Percentiles rank a stretch among this genome's conserved stretches.
phyloP scores from a whole-genome alignment of 352 stramenopile genomes.

The Aphanomyces astaci region DNA sequence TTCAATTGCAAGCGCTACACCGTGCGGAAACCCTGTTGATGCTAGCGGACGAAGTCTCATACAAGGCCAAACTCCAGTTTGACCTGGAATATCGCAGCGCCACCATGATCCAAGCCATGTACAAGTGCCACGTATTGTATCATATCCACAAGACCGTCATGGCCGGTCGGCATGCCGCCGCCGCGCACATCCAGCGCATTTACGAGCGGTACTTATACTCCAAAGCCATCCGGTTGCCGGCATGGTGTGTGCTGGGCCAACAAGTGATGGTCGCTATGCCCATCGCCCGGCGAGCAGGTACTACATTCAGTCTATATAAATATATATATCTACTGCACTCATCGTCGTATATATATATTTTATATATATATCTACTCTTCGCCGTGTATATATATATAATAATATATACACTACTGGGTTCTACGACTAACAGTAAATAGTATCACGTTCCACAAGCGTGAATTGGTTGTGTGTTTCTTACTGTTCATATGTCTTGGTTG shows the following conservation, averaged over 20 bases:
- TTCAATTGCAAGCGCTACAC: conserved; percentile 33
- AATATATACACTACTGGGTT: too few species aligned
- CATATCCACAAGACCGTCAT: conserved; percentile 32
- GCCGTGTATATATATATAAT: too few species aligned
- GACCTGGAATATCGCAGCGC: conserved; percentile 44
- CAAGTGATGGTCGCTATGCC: conserved; percentile 60
- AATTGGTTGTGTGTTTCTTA: too few species aligned
- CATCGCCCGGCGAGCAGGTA: conserved; percentile 28
- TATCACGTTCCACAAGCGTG: too few species aligned
- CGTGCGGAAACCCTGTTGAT: conserved; percentile 56
- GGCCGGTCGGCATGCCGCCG: conserved; percentile 30
- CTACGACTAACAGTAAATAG: too few species aligned
- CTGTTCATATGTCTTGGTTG: too few species aligned
- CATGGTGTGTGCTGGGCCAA: conserved; percentile 52
- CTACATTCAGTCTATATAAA: too few species aligned
- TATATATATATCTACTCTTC: too few species aligned
- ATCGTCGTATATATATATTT: too few species aligned
- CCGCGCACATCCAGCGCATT: conserved; percentile 52
- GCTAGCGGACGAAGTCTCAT: conserved; percentile 53
- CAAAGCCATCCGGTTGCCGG: conserved; percentile 42
- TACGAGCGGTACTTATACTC: conserved; percentile 69
- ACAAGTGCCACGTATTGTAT: conserved; percentile 29
- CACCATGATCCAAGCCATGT: conserved; percentile 38
- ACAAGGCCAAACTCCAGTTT: conserved; percentile 38
- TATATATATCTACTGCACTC: too few species aligned